A percentile compares a stretch with the other conserved stretches of the same genome.
These are phyloP conservation scores for Fraxinus pennsylvanica DNA, from an alignment of 257 asterid genomes.

Conservation along the genomic window DNA sequence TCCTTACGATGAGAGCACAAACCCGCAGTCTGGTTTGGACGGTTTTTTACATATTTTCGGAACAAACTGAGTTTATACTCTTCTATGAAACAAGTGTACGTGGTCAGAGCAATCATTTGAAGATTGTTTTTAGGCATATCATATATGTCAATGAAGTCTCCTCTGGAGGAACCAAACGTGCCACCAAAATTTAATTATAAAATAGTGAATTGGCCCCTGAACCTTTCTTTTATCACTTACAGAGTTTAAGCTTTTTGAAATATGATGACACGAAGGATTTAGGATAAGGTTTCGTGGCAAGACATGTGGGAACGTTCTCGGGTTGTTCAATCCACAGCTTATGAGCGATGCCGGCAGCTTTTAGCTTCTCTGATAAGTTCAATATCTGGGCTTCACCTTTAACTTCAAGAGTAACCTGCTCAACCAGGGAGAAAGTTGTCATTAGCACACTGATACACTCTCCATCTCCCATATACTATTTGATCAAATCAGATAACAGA, in stretches of 20 bases:
- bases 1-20: too few relatives aligned
- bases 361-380: slow-evolving; percentile 74
- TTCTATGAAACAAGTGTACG: not conserved
- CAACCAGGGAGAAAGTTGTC: slow-evolving; percentile 7
- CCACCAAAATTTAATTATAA: slow-evolving; percentile 1
- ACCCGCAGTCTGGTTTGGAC: too few relatives aligned
- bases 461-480: not conserved
- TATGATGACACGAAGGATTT: slow-evolving; percentile 70
- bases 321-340: slow-evolving; percentile 96
- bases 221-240: slow-evolving; percentile 52
- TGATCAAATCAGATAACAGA: not conserved
- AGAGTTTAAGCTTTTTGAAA: slow-evolving; percentile 88
- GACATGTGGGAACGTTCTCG: slow-evolving; percentile 85
- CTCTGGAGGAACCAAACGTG: not conserved
- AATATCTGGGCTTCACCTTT: slow-evolving; percentile 79
- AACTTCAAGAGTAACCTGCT: slow-evolving; percentile 91
- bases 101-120: not conserved
- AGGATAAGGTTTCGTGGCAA: slow-evolving; percentile 90
- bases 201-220: slow-evolving; percentile 13
- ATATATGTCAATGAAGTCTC: not conserved
- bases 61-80: not conserved
- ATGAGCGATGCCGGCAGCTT: slow-evolving; percentile 64
- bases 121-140: too few relatives aligned
- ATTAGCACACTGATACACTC: not conserved
- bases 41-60: too few relatives aligned